These are phyloP conservation scores for Ramalina peruviana DNA, from an alignment of 495 filamentous ascomycete genomes.

Conservation along the genomic window DNA sequence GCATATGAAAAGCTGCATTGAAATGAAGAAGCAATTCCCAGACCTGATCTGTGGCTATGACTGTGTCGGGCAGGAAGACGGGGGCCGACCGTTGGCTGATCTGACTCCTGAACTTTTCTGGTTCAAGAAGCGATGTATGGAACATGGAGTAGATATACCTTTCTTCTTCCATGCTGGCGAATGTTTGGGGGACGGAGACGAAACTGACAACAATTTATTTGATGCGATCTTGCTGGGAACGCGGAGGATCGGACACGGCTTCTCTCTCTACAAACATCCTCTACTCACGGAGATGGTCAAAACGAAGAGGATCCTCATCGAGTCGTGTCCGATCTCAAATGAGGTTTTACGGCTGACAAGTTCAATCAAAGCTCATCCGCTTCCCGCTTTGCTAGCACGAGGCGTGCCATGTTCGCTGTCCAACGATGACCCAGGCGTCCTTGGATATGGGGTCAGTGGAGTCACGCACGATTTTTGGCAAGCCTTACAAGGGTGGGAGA, in stretches of 20 bases:
- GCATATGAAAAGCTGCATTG: conserved; percentile 74
- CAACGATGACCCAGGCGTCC: conserved; percentile 76
- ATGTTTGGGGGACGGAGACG: conserved; percentile 60
- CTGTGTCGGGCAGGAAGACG: conserved; percentile 73
- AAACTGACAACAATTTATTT: conserved; percentile 72
- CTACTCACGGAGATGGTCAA: conserved; percentile 75
- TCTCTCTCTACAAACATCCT: conserved; percentile 82
- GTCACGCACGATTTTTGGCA: conserved; percentile 90
- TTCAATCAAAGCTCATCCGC: conserved; percentile 62
- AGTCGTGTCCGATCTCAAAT: conserved; percentile 78
- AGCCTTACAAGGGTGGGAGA: conserved; percentile 72
- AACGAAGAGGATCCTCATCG: conserved; percentile 74
- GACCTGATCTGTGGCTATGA: conserved; percentile 77
- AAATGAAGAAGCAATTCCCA: conserved; percentile 63
- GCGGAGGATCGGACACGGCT: conserved; percentile 76
- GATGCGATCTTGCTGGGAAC: conserved; percentile 82
- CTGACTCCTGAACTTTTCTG: conserved; percentile 76
- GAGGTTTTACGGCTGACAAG: conserved; percentile 66
- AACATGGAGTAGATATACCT: conserved; percentile 72
- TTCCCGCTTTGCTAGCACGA: conserved; percentile 71
- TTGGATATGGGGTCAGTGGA: conserved; percentile 61
- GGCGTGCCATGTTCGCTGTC: conserved; percentile 65
- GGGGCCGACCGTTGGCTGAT: conserved; percentile 58
- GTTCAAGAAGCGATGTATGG: conserved; percentile 74
- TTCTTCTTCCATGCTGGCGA: conserved; percentile 95